Evolutionary conservation across 2,329 filamentous ascomycete genomes (phyloP).

Genomic region (Incumbomyces lentus): DNA sequence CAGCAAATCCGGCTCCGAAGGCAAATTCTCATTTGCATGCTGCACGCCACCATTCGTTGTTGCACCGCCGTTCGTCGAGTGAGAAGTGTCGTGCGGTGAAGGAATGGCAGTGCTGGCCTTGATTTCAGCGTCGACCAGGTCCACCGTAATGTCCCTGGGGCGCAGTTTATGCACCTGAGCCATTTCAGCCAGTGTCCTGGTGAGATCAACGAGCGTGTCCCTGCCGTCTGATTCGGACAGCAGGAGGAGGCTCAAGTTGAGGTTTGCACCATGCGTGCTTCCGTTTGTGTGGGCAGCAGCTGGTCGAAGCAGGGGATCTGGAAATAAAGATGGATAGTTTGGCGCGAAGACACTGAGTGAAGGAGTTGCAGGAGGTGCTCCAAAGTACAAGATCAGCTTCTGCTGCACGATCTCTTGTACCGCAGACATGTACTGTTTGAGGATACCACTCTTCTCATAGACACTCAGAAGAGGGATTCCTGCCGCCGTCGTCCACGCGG

Average conservation of each 20-base stretch:
- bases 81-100: constrained; percentile 4
- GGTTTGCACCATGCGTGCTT: constrained; percentile 1
- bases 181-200: constrained; percentile 90
- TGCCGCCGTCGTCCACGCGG: constrained; percentile 84
- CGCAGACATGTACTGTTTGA: constrained; percentile 82
- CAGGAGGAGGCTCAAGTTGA: constrained; percentile 56
- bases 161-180: constrained; percentile 77
- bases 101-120: constrained; percentile 39
- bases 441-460: constrained; percentile 76
- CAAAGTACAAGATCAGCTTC: constrained; percentile 82
- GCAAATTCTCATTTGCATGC: constrained; percentile 10
- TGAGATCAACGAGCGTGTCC: constrained; percentile 89
- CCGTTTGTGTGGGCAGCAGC: constrained; percentile 17
- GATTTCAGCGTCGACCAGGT: constrained; percentile 83
- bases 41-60: constrained; percentile 5
- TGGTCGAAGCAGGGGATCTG: constrained; percentile 8
- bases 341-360: constrained; percentile 62
- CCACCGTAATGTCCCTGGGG: constrained; percentile 68
- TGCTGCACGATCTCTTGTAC: constrained; percentile 68
- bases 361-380: constrained; percentile 53
- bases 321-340: constrained; percentile 45
- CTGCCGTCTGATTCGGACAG: constrained; percentile 82
- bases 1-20: constrained; percentile 65
- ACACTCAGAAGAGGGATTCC: constrained; percentile 80
- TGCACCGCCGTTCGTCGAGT: constrained; percentile 7